Percentiles rank a stretch among this genome's conserved stretches.
phyloP scores from a whole-genome alignment of 345 rosid genomes.

The Eucalyptus microcorys region DNA sequence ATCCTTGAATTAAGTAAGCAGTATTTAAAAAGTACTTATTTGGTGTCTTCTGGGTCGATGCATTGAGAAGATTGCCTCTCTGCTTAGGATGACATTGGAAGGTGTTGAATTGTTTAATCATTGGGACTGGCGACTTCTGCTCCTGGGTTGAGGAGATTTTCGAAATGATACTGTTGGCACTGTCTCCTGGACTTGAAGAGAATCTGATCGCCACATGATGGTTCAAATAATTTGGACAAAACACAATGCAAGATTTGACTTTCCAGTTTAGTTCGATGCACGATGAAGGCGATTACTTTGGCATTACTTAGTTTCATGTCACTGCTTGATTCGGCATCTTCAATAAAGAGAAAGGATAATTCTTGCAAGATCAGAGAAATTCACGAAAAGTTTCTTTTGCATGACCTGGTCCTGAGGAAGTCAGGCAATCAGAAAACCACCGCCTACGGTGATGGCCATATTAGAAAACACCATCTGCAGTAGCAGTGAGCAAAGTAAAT shows the following conservation, averaged over 20 bases:
- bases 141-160: not conserved
- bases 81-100: not conserved
- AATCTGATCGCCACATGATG: constrained; percentile 28
- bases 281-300: not conserved
- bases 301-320: not conserved
- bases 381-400: not conserved
- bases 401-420: not conserved
- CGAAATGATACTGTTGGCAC: not conserved
- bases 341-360: not conserved
- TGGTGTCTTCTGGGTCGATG: not conserved
- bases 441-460: not conserved
- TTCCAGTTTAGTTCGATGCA: not conserved
- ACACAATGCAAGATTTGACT: not conserved
- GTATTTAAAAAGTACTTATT: not conserved
- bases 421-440: not conserved
- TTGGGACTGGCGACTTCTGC: not conserved
- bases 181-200: constrained; percentile 36
- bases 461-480: not conserved
- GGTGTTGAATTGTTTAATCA: not conserved
- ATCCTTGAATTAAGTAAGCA: not conserved
- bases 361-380: not conserved
- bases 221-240: not conserved
- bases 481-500: not conserved
- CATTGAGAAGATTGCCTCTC: not conserved
- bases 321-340: not conserved